Evolutionary conservation across 805 yeast genomes (phyloP).

Genomic region (Lachancea waltii): DNA sequence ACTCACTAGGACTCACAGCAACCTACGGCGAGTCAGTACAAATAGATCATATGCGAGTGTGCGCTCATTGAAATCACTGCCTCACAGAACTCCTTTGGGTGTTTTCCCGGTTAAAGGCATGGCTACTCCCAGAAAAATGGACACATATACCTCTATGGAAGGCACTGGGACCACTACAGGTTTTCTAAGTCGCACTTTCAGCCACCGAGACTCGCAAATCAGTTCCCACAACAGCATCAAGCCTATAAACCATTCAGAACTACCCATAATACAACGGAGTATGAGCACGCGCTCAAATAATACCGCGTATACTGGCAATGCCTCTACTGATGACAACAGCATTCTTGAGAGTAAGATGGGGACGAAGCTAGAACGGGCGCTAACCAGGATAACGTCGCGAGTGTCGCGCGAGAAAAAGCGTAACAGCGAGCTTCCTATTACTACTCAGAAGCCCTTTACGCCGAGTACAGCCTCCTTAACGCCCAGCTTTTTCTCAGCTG

Average conservation of each 20-base stretch:
- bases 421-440: conserved; percentile 14
- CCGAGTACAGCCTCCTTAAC: conserved; percentile 8
- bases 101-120: conserved; percentile 77
- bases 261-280: too few species aligned
- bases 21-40: conserved; percentile 2
- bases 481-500: neutral
- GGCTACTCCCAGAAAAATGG: conserved; percentile 50
- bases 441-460: conserved; percentile 26
- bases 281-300: too few species aligned
- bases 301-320: too few species aligned
- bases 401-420: conserved; percentile 6
- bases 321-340: neutral
- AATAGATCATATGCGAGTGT: neutral
- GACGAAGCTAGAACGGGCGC: conserved; percentile 29
- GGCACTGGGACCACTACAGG: neutral
- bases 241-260: neutral
- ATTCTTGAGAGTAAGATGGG: conserved; percentile 31
- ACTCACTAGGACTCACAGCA: conserved; percentile 2
- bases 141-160: neutral
- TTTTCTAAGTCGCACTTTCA: neutral
- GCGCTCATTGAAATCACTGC: conserved; percentile 2
- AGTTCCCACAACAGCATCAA: neutral
- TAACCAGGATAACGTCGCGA: conserved; percentile 20
- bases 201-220: neutral
- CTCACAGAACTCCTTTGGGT: conserved; percentile 53